Conservation (phyloP, 2,329 filamentous ascomycete species). For the Capronia coronata region DNA sequence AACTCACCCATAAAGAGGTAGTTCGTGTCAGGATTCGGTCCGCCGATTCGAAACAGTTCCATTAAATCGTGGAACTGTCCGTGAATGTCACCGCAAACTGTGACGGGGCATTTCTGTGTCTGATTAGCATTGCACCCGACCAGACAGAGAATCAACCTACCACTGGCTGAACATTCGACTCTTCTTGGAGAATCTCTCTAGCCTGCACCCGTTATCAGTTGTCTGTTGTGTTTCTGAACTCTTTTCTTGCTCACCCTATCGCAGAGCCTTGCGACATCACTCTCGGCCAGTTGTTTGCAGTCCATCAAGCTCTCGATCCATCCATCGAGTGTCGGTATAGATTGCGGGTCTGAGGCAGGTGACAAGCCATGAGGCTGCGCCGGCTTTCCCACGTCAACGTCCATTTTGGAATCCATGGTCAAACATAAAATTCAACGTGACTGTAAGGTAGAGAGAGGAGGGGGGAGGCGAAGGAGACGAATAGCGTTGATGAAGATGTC, state of each 20-base stretch:
- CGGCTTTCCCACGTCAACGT: slow-evolving; percentile 80
- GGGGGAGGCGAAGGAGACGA: slow-evolving; percentile 25
- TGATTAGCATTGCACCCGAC: slow-evolving; percentile 13
- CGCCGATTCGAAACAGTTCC: slow-evolving; percentile 99
- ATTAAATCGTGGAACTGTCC: slow-evolving; percentile 98
- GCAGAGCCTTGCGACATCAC: slow-evolving; percentile 91
- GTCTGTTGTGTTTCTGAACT: slow-evolving; percentile 8
- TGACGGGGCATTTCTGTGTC: slow-evolving; percentile 88
- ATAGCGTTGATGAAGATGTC: slow-evolving; percentile 18
- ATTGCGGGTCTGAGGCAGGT: slow-evolving; percentile 72
- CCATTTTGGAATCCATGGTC: slow-evolving; percentile 95
- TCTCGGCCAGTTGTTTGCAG: slow-evolving; percentile 95
- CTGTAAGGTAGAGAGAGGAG: slow-evolving; percentile 24
- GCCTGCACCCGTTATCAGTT: slow-evolving; percentile 51
- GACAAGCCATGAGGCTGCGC: slow-evolving; percentile 71
- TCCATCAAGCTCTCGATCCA: slow-evolving; percentile 98
- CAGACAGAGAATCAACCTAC: slow-evolving; percentile 47
- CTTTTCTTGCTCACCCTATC: slow-evolving; percentile 67
- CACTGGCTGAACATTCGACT: slow-evolving; percentile 98
- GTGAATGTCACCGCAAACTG: slow-evolving; percentile 97
- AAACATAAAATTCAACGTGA: slow-evolving; percentile 24
- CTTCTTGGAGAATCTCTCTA: slow-evolving; percentile 90
- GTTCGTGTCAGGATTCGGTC: slow-evolving; percentile 96
- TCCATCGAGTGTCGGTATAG: slow-evolving; percentile 87
- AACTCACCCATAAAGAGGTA: slow-evolving; percentile 94